A percentile compares a stretch with the other conserved stretches of the same genome.
phyloP scores from a whole-genome alignment of 1,284 basidiomycete genomes.

The Cryptococcus jaspeensis region DNA sequence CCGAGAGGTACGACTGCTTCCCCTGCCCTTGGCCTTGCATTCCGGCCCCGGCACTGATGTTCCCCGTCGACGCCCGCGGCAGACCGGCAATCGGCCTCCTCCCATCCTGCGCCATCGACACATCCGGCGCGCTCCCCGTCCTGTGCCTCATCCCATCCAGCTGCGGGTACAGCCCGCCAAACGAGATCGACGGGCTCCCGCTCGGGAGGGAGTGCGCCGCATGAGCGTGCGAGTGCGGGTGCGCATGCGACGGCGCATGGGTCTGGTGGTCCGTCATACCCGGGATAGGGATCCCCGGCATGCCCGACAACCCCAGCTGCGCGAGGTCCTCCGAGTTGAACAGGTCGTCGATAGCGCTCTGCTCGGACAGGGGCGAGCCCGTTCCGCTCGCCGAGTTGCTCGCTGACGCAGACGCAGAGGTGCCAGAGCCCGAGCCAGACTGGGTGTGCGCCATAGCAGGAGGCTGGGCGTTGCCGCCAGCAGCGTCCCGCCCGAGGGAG shows the following conservation, averaged over 20 bases:
- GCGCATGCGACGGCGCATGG: not conserved
- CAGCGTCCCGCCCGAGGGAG: conserved; percentile 47
- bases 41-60: not conserved
- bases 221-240: not conserved
- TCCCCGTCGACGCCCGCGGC: too few species aligned
- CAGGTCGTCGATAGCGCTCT: conserved; percentile 42
- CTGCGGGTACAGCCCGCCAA: conserved; percentile 42
- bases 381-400: conserved; percentile 22
- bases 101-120: conserved; percentile 14
- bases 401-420: not conserved
- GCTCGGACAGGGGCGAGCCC: conserved; percentile 45
- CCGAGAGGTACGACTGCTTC: conserved; percentile 10
- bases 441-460: conserved; percentile 8
- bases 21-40: not conserved
- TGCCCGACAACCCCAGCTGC: conserved; percentile 49
- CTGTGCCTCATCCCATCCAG: conserved; percentile 35
- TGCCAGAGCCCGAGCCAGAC: conserved; percentile 19
- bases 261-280: conserved; percentile 2
- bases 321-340: conserved; percentile 52
- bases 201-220: conserved; percentile 7
- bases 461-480: conserved; percentile 10
- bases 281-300: conserved; percentile 48
- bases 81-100: conserved; percentile 29
- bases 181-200: conserved; percentile 24
- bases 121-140: conserved; percentile 21